Evolutionary conservation across 345 rosid species (phyloP), one percentile per base, ranked within the genome.

Genomic region (Brassica nigra): DNA sequence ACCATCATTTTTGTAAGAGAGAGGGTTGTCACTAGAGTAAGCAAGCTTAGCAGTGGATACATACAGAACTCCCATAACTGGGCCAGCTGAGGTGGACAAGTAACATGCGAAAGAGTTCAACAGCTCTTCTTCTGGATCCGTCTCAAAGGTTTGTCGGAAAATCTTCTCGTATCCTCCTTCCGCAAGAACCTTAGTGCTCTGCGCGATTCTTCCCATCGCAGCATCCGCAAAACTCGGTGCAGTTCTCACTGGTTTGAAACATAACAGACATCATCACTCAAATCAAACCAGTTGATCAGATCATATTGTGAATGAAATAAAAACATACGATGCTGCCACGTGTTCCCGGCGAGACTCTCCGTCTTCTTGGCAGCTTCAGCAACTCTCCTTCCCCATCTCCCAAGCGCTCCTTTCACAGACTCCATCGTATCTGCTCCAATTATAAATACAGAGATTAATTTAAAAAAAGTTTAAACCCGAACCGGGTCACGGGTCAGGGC

Each of bases 121-220:
- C 54, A 91, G 85, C 72, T 78, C 62, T 76, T 90, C 97, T 76
- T 88, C 92, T 0, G 92, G 94, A 81, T 84, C 88, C 2, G 94
- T 90, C 74, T 88, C 97, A 77, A 91, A 91, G 63, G 92, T 90
- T 72, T 90, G 94, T 58, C 80, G 83, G 74, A 91, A 91, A 29
- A 87, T 86, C 75, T 90, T 91, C 84, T 90, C 92, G 52, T 90
- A 88, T 70, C 97, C 97, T 78, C 92, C 94, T 84, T 91, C 94
- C 39, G 94, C 94, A 39, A 91, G 82, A 58, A 91, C 90, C 77
- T 91, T 90, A 23, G 91, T 88, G 73, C 91, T 90, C 71, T 90
- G 94, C 9, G 97, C 94, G 74, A 91, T 85, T 84, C 94, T 91
- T 86, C 94, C 94, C 87, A 91, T 80, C 6, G 97, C 91, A 78